Evolutionary conservation across 257 asterid species (phyloP).

Genomic region (Scutellaria baicalensis): DNA sequence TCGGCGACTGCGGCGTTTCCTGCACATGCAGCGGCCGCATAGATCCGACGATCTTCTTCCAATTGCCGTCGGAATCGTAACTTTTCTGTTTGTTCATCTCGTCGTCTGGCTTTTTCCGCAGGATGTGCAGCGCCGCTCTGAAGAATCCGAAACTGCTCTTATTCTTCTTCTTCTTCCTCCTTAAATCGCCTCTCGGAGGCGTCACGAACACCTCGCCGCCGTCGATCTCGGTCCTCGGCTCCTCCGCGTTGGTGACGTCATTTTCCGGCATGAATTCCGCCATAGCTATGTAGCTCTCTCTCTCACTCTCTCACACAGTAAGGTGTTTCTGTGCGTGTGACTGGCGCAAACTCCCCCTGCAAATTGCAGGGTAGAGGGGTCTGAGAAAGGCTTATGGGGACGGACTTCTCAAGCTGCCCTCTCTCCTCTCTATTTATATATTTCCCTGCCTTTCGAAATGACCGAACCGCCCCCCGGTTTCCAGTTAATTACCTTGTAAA

Average conservation of each 20-base stretch:
- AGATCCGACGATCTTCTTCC: slow-evolving; percentile 62
- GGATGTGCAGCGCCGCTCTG: slow-evolving; percentile 38
- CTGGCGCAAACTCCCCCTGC: slow-evolving; percentile 46
- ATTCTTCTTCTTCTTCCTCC: background rate
- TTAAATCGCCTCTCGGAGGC: background rate
- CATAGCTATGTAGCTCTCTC: background rate
- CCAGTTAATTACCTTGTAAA: background rate
- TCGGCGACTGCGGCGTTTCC: slow-evolving; percentile 26
- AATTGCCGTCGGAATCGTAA: slow-evolving; percentile 23
- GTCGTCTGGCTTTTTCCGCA: slow-evolving; percentile 26
- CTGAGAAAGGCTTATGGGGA: slow-evolving; percentile 14
- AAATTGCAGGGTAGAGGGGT: slow-evolving; percentile 51
- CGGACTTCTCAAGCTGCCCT: background rate
- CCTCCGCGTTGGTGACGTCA: slow-evolving; percentile 5
- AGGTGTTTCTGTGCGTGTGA: background rate
- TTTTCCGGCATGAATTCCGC: slow-evolving; percentile 13
- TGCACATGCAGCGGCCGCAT: slow-evolving; percentile 70
- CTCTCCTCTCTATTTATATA: background rate
- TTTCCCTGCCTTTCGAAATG: background rate
- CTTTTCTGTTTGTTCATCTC: background rate
- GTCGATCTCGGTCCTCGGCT: background rate
- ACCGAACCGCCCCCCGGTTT: background rate
- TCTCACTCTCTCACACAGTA: background rate
- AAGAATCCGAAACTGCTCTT: slow-evolving; percentile 47
- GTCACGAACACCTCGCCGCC: background rate